These are phyloP conservation scores for Curvularia hawaiiensis DNA, from an alignment of 2,329 filamentous ascomycete genomes.

Conservation along the genomic window DNA sequence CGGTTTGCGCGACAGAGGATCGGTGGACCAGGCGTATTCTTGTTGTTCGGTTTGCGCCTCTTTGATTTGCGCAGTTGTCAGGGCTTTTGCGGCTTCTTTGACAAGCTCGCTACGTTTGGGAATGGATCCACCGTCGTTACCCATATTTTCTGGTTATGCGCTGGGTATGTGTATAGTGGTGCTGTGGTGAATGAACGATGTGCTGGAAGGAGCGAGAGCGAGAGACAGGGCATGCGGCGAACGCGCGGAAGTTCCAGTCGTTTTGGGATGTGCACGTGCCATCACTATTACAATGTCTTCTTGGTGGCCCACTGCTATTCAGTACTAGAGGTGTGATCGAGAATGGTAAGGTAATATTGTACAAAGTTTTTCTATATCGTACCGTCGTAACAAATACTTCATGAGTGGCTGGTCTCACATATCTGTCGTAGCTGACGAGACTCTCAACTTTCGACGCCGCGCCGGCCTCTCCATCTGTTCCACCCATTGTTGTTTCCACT, in stretches of 20 bases:
- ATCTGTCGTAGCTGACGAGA: not conserved
- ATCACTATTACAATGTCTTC: constrained; percentile 4
- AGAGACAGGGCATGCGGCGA: constrained; percentile 25
- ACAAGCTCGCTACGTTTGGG: constrained; percentile 95
- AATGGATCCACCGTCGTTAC: constrained; percentile 96
- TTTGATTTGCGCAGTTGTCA: constrained; percentile 85
- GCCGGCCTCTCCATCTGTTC: constrained; percentile 19
- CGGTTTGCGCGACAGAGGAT: constrained; percentile 80
- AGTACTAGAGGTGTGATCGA: not conserved
- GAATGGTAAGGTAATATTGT: constrained; percentile 10
- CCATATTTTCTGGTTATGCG: constrained; percentile 64
- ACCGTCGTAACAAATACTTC: not conserved
- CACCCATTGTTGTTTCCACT: constrained; percentile 24
- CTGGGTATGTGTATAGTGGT: constrained; percentile 1
- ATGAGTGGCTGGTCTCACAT: constrained; percentile 3
- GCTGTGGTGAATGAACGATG: not conserved
- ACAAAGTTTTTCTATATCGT: constrained; percentile 7
- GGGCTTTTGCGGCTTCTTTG: constrained; percentile 84
- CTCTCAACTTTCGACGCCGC: constrained; percentile 6
- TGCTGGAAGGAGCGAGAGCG: not conserved
- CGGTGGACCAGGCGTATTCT: constrained; percentile 83
- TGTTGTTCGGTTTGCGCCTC: constrained; percentile 85
- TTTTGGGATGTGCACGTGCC: constrained; percentile 21
- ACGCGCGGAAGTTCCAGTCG: constrained; percentile 26
- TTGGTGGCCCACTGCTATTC: not conserved